Conservation (phyloP, 306 rosid genomes). For the Quercus bicolor region DNA sequence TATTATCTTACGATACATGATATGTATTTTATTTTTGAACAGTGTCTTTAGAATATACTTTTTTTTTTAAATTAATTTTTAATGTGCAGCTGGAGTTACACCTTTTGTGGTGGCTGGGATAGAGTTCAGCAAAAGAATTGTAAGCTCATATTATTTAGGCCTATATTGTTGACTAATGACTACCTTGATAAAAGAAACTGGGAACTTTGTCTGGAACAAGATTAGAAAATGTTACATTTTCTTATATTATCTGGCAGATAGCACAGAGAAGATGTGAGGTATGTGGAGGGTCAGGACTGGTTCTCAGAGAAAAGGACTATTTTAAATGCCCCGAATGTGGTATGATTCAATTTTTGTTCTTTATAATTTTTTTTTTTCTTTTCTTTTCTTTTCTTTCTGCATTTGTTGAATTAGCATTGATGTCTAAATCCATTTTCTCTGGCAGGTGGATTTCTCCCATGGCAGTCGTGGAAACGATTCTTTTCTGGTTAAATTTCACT, state of each 20-base stretch:
- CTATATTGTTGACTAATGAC: background rate
- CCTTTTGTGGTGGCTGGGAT: slow-evolving; percentile 94
- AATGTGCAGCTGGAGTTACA: slow-evolving; percentile 64
- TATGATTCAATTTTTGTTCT: slow-evolving; percentile 20
- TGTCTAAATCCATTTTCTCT: slow-evolving; percentile 6
- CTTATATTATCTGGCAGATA: slow-evolving; percentile 38
- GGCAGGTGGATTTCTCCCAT: slow-evolving; percentile 90
- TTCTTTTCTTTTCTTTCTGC: background rate
- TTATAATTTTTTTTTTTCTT: background rate
- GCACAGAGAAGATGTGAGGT: slow-evolving; percentile 64
- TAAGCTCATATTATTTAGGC: slow-evolving; percentile 30
- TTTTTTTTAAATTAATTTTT: too few species aligned
- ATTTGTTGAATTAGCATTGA: background rate
- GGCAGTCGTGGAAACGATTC: slow-evolving; percentile 97
- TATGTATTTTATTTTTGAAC: too few species aligned
- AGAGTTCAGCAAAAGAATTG: slow-evolving; percentile 90
- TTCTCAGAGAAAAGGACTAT: slow-evolving; percentile 53
- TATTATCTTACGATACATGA: too few species aligned
- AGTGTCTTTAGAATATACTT: too few species aligned
- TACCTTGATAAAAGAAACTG: background rate
- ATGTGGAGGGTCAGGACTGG: slow-evolving; percentile 88
- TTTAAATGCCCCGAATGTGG: slow-evolving; percentile 82
- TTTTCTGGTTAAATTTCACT: slow-evolving; percentile 54
- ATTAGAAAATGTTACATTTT: background rate
- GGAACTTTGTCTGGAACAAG: background rate